These are phyloP conservation scores for Candida maesae DNA, from an alignment of 805 yeast genomes.

Conservation along the genomic window DNA sequence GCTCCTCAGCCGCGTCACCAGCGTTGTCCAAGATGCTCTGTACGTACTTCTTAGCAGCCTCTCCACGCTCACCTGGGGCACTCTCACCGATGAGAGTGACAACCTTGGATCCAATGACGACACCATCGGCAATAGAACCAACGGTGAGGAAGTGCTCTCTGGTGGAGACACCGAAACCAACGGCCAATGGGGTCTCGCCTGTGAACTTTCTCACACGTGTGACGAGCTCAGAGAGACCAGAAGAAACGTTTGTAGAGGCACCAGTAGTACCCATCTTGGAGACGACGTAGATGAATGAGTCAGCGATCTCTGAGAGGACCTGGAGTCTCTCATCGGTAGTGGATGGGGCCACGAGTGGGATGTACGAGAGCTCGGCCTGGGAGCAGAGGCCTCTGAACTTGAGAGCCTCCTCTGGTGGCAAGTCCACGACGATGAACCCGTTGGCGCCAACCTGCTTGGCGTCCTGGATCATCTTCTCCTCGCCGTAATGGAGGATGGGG, in stretches of 20 bases:
- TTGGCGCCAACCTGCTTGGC: slow-evolving; percentile 89
- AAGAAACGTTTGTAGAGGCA: slow-evolving; percentile 61
- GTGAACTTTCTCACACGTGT: slow-evolving; percentile 71
- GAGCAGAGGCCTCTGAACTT: slow-evolving; percentile 74
- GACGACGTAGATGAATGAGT: slow-evolving; percentile 93
- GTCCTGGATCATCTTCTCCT: slow-evolving; percentile 72
- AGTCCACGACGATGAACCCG: slow-evolving; percentile 90
- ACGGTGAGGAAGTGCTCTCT: slow-evolving; percentile 84
- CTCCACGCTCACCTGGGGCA: slow-evolving; percentile 53
- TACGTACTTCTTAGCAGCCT: slow-evolving; percentile 63
- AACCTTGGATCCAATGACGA: slow-evolving; percentile 89
- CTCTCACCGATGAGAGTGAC: slow-evolving; percentile 68
- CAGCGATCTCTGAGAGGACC: slow-evolving; percentile 79
- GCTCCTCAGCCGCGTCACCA: slow-evolving; percentile 2
- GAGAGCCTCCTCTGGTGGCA: slow-evolving; percentile 97
- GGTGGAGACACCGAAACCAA: slow-evolving; percentile 95
- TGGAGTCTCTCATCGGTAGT: slow-evolving; percentile 87
- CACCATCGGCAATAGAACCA: slow-evolving; percentile 86
- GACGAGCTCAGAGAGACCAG: slow-evolving; percentile 64
- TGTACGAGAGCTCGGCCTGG: slow-evolving; percentile 67
- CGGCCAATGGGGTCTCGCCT: slow-evolving; percentile 82
- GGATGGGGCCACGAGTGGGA: slow-evolving; percentile 95
- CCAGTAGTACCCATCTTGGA: slow-evolving; percentile 99
- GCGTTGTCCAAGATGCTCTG: slow-evolving; percentile 59
- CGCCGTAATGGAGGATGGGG: slow-evolving; percentile 89